These are phyloP conservation scores for Kickxella alabastrina DNA, from an alignment of 192 early-diverging fungal species.

Conservation along the genomic window DNA sequence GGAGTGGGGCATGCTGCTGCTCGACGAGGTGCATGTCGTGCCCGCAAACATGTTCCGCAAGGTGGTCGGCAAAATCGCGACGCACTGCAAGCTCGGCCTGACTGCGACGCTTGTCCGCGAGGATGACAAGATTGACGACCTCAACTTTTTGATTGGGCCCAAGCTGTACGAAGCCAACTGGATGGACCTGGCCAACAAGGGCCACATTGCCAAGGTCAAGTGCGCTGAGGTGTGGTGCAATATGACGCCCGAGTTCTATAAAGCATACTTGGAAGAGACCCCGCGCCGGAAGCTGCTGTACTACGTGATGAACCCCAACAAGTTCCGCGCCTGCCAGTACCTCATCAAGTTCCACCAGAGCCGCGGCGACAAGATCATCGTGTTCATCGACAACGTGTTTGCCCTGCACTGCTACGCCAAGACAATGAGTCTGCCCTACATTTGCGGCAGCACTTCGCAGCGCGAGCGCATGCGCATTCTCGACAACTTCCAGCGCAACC, in stretches of 20 bases:
- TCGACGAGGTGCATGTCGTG: slow-evolving; percentile 99
- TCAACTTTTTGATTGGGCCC: slow-evolving; percentile 98
- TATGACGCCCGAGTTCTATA: slow-evolving; percentile 96
- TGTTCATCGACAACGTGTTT: slow-evolving; percentile 99
- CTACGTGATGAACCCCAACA: slow-evolving; percentile 96
- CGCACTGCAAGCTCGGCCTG: slow-evolving; percentile 95
- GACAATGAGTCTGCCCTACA: slow-evolving; percentile 76
- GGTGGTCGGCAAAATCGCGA: slow-evolving; percentile 85
- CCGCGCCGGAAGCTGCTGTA: slow-evolving; percentile 81
- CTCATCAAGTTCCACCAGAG: slow-evolving; percentile 89
- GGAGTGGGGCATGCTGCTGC: slow-evolving; percentile 96
- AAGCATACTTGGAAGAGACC: slow-evolving; percentile 80
- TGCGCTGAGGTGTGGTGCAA: slow-evolving; percentile 99
- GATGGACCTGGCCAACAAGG: slow-evolving; percentile 96
- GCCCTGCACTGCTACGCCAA: slow-evolving; percentile 88
- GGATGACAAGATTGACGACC: slow-evolving; percentile 95
- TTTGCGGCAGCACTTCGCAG: slow-evolving; percentile 87
- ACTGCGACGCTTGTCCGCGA: slow-evolving; percentile 98
- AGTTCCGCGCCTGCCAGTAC: slow-evolving; percentile 97
- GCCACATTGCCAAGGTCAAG: slow-evolving; percentile 97
- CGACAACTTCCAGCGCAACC: slow-evolving; percentile 92
- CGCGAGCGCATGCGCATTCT: slow-evolving; percentile 89
- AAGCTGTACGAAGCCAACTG: slow-evolving; percentile 99
- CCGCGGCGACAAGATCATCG: slow-evolving; percentile 96
- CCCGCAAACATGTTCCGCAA: slow-evolving; percentile 95